Evolutionary conservation across 1,284 basidiomycete species (phyloP).

Genomic region (Leccinum subrobustum): DNA sequence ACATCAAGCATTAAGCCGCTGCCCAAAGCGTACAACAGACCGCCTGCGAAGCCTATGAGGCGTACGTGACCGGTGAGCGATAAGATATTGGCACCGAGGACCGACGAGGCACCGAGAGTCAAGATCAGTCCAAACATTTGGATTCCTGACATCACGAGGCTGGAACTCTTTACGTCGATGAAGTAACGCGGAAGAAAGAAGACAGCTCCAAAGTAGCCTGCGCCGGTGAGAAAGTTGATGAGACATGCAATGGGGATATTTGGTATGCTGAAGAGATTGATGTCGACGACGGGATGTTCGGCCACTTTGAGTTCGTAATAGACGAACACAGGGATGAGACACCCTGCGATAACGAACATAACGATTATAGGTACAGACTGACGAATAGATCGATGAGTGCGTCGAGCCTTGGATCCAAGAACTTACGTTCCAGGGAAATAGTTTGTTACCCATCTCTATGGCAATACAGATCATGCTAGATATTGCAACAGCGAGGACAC

Average conservation of each 20-base stretch:
- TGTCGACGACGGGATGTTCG: slow-evolving; percentile 33
- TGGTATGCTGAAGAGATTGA: slow-evolving; percentile 32
- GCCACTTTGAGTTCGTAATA: slow-evolving; percentile 36
- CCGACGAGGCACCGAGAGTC: slow-evolving; percentile 32
- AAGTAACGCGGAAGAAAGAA: slow-evolving; percentile 39
- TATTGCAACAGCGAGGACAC: slow-evolving; percentile 30
- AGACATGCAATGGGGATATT: slow-evolving; percentile 35
- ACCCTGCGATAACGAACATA: slow-evolving; percentile 29
- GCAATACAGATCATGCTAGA: slow-evolving; percentile 36
- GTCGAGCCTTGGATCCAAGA: neutral
- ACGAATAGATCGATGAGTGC: slow-evolving; percentile 8
- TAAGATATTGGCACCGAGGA: slow-evolving; percentile 34
- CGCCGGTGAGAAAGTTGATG: slow-evolving; percentile 37
- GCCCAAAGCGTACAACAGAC: slow-evolving; percentile 31
- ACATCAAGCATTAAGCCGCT: slow-evolving; percentile 32
- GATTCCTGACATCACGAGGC: slow-evolving; percentile 30
- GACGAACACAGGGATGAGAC: slow-evolving; percentile 33
- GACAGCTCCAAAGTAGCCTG: slow-evolving; percentile 36
- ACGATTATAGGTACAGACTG: slow-evolving; percentile 32
- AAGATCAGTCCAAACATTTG: slow-evolving; percentile 36
- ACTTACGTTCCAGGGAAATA: slow-evolving; percentile 35
- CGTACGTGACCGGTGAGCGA: slow-evolving; percentile 32
- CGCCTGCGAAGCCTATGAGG: slow-evolving; percentile 30
- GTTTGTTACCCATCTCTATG: slow-evolving; percentile 38
- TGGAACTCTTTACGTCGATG: slow-evolving; percentile 35